Conservation (phyloP, 768 basidiomycete species). For the Hericium erinaceus region DNA sequence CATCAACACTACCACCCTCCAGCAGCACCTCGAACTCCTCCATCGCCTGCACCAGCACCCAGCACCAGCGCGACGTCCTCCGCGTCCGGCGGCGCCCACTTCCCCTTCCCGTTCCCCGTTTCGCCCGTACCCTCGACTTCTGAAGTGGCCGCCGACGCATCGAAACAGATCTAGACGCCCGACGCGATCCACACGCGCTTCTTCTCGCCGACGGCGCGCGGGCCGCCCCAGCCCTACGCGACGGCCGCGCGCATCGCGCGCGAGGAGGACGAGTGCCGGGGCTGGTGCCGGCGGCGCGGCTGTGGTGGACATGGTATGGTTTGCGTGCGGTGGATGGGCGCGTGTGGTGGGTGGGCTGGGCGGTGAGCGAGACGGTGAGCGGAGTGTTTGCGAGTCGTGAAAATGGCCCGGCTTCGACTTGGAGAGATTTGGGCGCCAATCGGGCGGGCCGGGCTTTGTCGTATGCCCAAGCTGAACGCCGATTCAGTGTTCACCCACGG, state of each 20-base stretch:
- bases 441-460: too few species aligned
- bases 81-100: slow-evolving; percentile 37
- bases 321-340: too few species aligned
- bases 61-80: slow-evolving; percentile 72
- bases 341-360: too few species aligned
- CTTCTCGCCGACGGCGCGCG: slow-evolving; percentile 35
- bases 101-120: too few species aligned
- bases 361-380: too few species aligned
- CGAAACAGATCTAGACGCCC: slow-evolving; percentile 74
- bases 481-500: too few species aligned
- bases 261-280: slow-evolving; percentile 58
- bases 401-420: too few species aligned
- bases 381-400: too few species aligned
- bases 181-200: slow-evolving; percentile 85
- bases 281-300: not conserved
- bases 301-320: too few species aligned
- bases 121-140: too few species aligned
- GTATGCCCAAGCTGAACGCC: too few species aligned
- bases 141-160: slow-evolving; percentile 22
- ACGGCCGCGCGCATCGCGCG: slow-evolving; percentile 84
- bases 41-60: slow-evolving; percentile 81
- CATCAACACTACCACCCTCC: slow-evolving; percentile 76
- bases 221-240: slow-evolving; percentile 80
- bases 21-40: slow-evolving; percentile 73
- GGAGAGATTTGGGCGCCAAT: too few species aligned